These are phyloP conservation scores for Rhizopogon vulgaris DNA, from an alignment of 768 basidiomycete genomes.

Conservation along the genomic window DNA sequence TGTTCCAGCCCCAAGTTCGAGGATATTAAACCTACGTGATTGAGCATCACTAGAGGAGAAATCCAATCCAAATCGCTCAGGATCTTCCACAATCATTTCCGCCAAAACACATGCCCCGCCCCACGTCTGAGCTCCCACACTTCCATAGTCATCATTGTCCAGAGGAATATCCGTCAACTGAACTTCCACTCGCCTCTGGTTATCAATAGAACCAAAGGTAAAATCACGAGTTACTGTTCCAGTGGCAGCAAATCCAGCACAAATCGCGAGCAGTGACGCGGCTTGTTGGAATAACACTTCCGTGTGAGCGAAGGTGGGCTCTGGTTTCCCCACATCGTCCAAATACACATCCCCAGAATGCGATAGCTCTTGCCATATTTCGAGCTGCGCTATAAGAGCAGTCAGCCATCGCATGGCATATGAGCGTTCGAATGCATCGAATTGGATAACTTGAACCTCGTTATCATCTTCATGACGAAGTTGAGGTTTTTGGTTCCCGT, in stretches of 20 bases:
- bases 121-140: conserved; percentile 87
- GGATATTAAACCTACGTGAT: conserved; percentile 27
- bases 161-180: conserved; percentile 63
- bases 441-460: conserved; percentile 31
- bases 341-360: neutral
- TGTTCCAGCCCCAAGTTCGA: conserved; percentile 56
- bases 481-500: neutral
- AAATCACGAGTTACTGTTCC: conserved; percentile 52
- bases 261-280: conserved; percentile 57
- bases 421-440: conserved; percentile 64
- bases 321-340: neutral
- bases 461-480: neutral
- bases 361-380: conserved; percentile 6
- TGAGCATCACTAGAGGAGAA: neutral
- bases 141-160: conserved; percentile 61
- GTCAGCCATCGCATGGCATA: conserved; percentile 74
- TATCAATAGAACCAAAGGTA: conserved; percentile 29
- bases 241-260: conserved; percentile 58
- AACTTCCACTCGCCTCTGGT: conserved; percentile 26
- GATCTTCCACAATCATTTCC: conserved; percentile 59
- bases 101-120: conserved; percentile 78
- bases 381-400: conserved; percentile 44
- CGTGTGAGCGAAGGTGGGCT: neutral
- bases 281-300: conserved; percentile 46
- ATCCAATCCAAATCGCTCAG: conserved; percentile 42